A percentile compares a stretch with the other conserved stretches of the same genome.
Evolutionary conservation across 768 basidiomycete genomes (phyloP).

Genomic region (Macrocybe gigantea): DNA sequence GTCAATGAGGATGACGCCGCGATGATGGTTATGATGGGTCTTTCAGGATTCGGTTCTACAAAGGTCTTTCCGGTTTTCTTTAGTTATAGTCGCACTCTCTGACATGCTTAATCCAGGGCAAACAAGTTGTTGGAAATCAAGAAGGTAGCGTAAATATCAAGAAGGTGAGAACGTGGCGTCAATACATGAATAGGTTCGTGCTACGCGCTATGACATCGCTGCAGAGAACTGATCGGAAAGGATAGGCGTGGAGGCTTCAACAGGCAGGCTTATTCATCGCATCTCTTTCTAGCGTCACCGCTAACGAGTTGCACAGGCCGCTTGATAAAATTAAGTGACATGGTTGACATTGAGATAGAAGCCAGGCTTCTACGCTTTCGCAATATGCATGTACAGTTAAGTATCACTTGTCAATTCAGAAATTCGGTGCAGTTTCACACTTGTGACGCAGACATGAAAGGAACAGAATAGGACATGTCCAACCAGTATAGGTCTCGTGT

Average conservation of each 20-base stretch:
- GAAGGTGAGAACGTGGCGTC: slow-evolving; percentile 89
- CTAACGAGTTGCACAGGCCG: slow-evolving; percentile 48
- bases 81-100: background rate
- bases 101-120: slow-evolving; percentile 44
- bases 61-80: slow-evolving; percentile 48
- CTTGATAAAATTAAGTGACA: slow-evolving; percentile 89
- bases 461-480: background rate
- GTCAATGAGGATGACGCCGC: slow-evolving; percentile 64
- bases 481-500: background rate
- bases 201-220: background rate
- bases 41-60: slow-evolving; percentile 82
- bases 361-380: slow-evolving; percentile 8
- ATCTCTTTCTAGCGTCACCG: background rate
- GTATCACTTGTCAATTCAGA: slow-evolving; percentile 1
- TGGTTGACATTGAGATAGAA: background rate
- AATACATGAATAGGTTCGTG: slow-evolving; percentile 92
- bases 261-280: slow-evolving; percentile 36
- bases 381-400: slow-evolving; percentile 6
- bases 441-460: background rate
- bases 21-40: slow-evolving; percentile 90
- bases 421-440: slow-evolving; percentile 1
- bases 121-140: slow-evolving; percentile 78
- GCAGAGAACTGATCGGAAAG: slow-evolving; percentile 7
- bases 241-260: slow-evolving; percentile 80
- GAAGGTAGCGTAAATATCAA: slow-evolving; percentile 62